Conservation (phyloP, 2,329 filamentous ascomycete genomes). For the Calonectria hawksworthii region DNA sequence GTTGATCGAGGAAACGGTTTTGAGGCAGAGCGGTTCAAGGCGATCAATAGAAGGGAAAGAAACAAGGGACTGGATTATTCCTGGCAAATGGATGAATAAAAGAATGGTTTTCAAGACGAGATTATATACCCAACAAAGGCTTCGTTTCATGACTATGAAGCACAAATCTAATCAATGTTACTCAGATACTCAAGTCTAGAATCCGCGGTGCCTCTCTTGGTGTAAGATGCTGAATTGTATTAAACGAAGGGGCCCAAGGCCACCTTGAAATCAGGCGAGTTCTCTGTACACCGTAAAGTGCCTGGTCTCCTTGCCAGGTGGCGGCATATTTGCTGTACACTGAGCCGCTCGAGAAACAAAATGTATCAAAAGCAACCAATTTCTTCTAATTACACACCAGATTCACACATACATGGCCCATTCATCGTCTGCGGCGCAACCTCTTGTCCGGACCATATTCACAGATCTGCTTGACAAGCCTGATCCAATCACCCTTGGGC, state of each 20-base stretch:
- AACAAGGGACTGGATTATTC: conserved; percentile 87
- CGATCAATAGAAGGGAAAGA: conserved; percentile 82
- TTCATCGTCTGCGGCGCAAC: conserved; percentile 56
- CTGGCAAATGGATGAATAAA: conserved; percentile 95
- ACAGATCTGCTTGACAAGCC: conserved; percentile 69
- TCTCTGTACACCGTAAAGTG: neutral
- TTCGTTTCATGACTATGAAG: neutral
- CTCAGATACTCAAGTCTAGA: neutral
- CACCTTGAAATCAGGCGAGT: neutral
- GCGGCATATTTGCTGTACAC: neutral
- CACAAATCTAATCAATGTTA: neutral
- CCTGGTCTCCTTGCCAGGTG: neutral
- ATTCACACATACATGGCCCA: conserved; percentile 7
- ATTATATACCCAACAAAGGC: conserved; percentile 6
- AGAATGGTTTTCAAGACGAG: neutral
- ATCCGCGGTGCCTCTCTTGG: neutral
- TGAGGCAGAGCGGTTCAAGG: conserved; percentile 92
- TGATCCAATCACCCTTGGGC: conserved; percentile 69
- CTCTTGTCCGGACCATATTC: conserved; percentile 70
- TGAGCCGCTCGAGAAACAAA: conserved; percentile 15
- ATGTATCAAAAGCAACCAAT: conserved; percentile 15
- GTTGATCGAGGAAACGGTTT: conserved; percentile 96
- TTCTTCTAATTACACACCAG: conserved; percentile 12
- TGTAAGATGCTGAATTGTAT: conserved; percentile 1
- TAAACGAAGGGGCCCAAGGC: conserved; percentile 4